A percentile compares a stretch with the other conserved stretches of the same genome.
phyloP scores from a whole-genome alignment of 225 moss, liverwort and hornwort species.

The Physcomitrium patens region DNA sequence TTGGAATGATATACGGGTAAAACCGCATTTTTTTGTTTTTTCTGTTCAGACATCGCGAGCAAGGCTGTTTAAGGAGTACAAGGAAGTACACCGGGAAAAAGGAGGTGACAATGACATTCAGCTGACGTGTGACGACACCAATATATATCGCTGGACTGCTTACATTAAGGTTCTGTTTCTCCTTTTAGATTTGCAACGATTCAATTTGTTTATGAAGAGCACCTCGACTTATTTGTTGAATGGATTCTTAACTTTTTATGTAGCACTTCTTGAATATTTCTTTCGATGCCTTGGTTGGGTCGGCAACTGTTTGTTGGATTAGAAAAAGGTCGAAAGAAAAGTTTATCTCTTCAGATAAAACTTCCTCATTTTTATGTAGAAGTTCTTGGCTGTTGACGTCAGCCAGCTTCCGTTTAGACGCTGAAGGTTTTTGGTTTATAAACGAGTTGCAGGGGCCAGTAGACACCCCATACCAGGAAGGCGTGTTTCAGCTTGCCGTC shows the following conservation, averaged over 20 bases:
- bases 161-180: conserved; percentile 67
- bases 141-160: conserved; percentile 97
- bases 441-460: background rate
- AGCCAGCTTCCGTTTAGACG: background rate
- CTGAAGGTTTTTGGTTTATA: conserved; percentile 23
- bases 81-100: conserved; percentile 93
- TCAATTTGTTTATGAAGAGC: conserved; percentile 17
- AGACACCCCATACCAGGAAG: conserved; percentile 21
- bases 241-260: too few relatives aligned
- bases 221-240: background rate
- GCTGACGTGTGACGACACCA: conserved; percentile 90
- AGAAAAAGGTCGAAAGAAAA: too few relatives aligned
- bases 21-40: background rate
- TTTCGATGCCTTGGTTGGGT: too few relatives aligned
- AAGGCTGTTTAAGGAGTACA: conserved; percentile 95
- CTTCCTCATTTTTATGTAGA: too few relatives aligned
- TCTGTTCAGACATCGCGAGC: conserved; percentile 70
- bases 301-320: too few relatives aligned
- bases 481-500: conserved; percentile 90
- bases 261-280: too few relatives aligned
- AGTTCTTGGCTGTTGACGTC: conserved; percentile 2
- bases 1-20: background rate
- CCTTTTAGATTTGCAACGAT: background rate
- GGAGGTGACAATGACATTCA: conserved; percentile 92
- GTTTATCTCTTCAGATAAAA: too few relatives aligned